Conservation (phyloP, 176 grass and related monocot species). For the Musa beccarii region DNA sequence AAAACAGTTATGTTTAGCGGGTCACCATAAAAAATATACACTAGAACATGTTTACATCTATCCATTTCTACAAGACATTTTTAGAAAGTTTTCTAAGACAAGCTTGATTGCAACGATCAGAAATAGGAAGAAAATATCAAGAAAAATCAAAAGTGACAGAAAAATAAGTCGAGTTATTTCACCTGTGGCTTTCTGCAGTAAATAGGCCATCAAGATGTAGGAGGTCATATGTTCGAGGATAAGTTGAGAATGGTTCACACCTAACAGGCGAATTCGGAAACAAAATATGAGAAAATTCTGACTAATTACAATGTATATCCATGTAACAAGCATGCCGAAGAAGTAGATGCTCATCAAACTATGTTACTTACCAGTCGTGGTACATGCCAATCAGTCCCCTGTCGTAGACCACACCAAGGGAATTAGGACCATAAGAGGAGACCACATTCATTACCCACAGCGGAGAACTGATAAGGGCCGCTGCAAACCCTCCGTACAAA, state of each 20-base stretch:
- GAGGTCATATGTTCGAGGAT: conserved; percentile 86
- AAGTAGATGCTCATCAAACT: background rate
- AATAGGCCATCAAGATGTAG: conserved; percentile 84
- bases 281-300: background rate
- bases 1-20: too few relatives aligned
- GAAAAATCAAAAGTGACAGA: background rate
- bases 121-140: too few relatives aligned
- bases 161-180: conserved; percentile 4
- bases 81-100: too few relatives aligned
- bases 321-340: too few relatives aligned
- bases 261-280: conserved; percentile 11
- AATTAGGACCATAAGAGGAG: conserved; percentile 59
- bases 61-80: too few relatives aligned
- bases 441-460: conserved; percentile 98
- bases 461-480: conserved; percentile 52
- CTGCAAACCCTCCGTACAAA: conserved; percentile 61
- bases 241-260: conserved; percentile 96
- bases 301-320: background rate
- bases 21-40: too few relatives aligned
- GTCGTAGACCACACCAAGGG: conserved; percentile 81
- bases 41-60: too few relatives aligned
- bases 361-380: conserved; percentile 63
- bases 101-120: too few relatives aligned
- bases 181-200: conserved; percentile 83
- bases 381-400: conserved; percentile 74